Base-by-base conservation (phyloP, 257 asterid genomes). In the Nicotiana knightiana region DNA sequence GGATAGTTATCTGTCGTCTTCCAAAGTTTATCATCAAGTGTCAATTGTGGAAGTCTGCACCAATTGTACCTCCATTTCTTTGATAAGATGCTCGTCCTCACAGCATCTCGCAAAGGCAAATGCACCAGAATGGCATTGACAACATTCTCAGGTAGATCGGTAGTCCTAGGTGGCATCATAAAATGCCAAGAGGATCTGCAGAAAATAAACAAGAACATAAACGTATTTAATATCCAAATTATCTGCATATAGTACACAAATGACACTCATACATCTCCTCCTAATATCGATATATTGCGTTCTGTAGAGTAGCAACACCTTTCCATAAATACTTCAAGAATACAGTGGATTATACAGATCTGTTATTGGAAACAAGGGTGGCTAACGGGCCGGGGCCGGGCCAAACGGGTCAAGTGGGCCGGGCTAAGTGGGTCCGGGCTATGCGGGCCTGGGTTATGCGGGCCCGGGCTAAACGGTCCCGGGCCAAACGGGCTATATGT, bases 41-140 rank as follows among this genome's bases (percentile, higher is more conserved):
- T 73, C 62, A 73, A 15, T 2, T 24, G 39, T 48, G 79, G 43
- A 73, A 73, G 62, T 73, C 15, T 73, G 79, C 79, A 6, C 79
- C 79, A 73, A n/a, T 73, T 73, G 33, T 73, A 73, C 39, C 79
- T 73, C 79, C 79, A 73, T 73, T 73, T 48, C 37, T 73, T 73
- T 11, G 62, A 73, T 73, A 48, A 13, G 39, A 73, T 73, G 79
- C 79, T 73, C 26, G 62, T 73, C 26, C 62, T 48, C 79, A 26
- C 39, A 6, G 39, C 79, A 73, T 73, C 62, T 48, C 15, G 79
- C 12, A 48, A 73, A 73, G 62, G 39, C 13, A 73, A 73, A 48
- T 4, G 13, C 62, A 48, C 13, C 39, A 73, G 7, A 71, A 71
- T 13, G 79, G 62, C 43, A 24, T 48, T 73, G 61, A 71, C 18